These are phyloP conservation scores for Wickerhamomyces canadensis DNA, from an alignment of 805 yeast species.

Conservation along the genomic window DNA sequence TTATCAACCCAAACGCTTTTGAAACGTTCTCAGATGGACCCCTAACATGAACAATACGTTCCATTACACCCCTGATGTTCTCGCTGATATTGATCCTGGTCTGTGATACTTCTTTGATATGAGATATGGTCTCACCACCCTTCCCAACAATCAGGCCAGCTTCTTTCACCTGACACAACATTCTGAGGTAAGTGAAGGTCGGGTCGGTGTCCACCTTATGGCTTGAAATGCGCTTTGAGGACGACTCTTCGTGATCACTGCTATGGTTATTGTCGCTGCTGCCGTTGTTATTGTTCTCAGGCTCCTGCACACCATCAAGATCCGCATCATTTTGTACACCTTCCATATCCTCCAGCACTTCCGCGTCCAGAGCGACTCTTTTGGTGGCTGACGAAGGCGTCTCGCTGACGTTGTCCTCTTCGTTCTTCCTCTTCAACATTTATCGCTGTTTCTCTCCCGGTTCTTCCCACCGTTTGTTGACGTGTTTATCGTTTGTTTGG, in stretches of 20 bases:
- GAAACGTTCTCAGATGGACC: constrained; percentile 79
- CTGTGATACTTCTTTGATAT: constrained; percentile 54
- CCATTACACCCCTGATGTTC: constrained; percentile 64
- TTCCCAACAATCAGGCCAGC: constrained; percentile 74
- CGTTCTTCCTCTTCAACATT: constrained; percentile 54
- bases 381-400: constrained; percentile 47
- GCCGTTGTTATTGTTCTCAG: constrained; percentile 7
- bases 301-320: not conserved
- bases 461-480: no score
- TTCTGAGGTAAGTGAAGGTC: constrained; percentile 60
- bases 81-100: constrained; percentile 70
- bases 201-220: constrained; percentile 44
- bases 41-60: constrained; percentile 65
- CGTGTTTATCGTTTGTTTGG: not conserved
- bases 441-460: not conserved
- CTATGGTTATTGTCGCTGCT: constrained; percentile 2
- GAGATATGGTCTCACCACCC: constrained; percentile 69
- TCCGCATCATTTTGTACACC: no score
- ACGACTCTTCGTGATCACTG: constrained; percentile 1
- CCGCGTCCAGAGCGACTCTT: constrained; percentile 64
- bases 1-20: constrained; percentile 71
- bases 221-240: constrained; percentile 9
- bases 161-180: constrained; percentile 71
- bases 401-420: constrained; percentile 36
- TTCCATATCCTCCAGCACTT: constrained; percentile 32